A percentile compares a stretch with the other conserved stretches of the same genome.
phyloP scores from a whole-genome alignment of 2,329 filamentous ascomycete species.

The Aspergillus fructus region DNA sequence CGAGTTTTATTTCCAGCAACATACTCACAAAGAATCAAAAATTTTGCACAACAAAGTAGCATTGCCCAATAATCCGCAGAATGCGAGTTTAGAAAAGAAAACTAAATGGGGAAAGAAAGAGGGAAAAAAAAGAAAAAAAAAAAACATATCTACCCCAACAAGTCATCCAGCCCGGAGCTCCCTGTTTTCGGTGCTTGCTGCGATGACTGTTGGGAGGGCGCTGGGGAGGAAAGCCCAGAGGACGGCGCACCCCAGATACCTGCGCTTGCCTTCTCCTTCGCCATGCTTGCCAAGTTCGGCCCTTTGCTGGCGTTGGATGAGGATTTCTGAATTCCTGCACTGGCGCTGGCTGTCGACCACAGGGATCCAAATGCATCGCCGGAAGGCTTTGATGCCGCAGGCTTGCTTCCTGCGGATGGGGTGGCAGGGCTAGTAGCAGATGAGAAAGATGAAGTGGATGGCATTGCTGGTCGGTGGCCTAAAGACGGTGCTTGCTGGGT shows the following conservation, averaged over 20 bases:
- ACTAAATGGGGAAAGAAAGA: neutral
- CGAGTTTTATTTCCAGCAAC: constrained; percentile 8
- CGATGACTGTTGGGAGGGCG: constrained; percentile 32
- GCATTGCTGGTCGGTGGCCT: constrained; percentile 32
- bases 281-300: constrained; percentile 85
- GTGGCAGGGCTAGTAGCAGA: constrained; percentile 40
- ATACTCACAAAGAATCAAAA: constrained; percentile 1
- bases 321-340: constrained; percentile 72
- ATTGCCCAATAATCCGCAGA: constrained; percentile 6
- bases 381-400: constrained; percentile 48
- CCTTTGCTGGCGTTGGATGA: constrained; percentile 61
- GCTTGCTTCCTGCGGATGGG: constrained; percentile 46
- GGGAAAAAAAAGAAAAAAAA: neutral
- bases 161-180: constrained; percentile 41
- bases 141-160: constrained; percentile 34
- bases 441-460: constrained; percentile 38
- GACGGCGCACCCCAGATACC: constrained; percentile 84
- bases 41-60: constrained; percentile 3
- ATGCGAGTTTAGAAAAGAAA: constrained; percentile 5
- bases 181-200: constrained; percentile 32
- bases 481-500: constrained; percentile 32
- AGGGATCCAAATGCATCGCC: constrained; percentile 88
- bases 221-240: constrained; percentile 53
- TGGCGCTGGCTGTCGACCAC: constrained; percentile 69
- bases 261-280: constrained; percentile 95